phyloP scores from a whole-genome alignment of 306 rosid species.

The Sindora glabra region DNA sequence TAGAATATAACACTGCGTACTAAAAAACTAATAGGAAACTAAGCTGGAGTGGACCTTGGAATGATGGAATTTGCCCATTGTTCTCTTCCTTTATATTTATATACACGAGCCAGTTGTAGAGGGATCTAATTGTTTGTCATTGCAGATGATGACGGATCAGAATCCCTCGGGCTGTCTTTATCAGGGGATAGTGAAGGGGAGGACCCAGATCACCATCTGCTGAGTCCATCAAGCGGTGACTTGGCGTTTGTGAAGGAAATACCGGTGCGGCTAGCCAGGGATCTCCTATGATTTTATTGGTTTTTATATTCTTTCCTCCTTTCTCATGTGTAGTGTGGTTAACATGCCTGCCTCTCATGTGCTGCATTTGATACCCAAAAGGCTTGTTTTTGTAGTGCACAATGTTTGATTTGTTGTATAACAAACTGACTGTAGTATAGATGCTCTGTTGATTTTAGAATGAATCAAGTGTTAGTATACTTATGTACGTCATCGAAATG shows the following conservation, averaged over 20 bases:
- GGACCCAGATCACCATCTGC: constrained; percentile 56
- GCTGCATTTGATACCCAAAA: constrained; percentile 8
- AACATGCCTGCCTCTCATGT: not conserved
- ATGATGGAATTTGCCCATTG: not conserved
- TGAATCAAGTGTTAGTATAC: too few relatives aligned
- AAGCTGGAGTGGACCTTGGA: not conserved
- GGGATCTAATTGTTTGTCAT: constrained; percentile 6
- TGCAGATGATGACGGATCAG: constrained; percentile 75
- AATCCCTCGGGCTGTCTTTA: constrained; percentile 45
- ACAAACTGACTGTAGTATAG: constrained; percentile 5
- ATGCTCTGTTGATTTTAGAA: too few relatives aligned
- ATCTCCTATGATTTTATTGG: constrained; percentile 45
- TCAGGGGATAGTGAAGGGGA: constrained; percentile 56
- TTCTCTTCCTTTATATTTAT: not conserved
- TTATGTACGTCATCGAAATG: too few relatives aligned
- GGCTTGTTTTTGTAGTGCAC: constrained; percentile 17
- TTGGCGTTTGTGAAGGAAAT: constrained; percentile 66
- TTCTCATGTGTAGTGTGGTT: constrained; percentile 5
- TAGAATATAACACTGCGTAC: not conserved
- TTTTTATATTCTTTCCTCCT: constrained; percentile 11
- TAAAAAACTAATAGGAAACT: not conserved
- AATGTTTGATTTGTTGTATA: constrained; percentile 25
- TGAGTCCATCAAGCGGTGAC: constrained; percentile 44
- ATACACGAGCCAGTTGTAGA: not conserved
- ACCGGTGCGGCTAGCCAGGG: constrained; percentile 60